Evolutionary conservation across 1,139 yeast species (phyloP), one percentile per base, ranked within the genome.

Genomic region (Meyerozyma guilliermondii): DNA sequence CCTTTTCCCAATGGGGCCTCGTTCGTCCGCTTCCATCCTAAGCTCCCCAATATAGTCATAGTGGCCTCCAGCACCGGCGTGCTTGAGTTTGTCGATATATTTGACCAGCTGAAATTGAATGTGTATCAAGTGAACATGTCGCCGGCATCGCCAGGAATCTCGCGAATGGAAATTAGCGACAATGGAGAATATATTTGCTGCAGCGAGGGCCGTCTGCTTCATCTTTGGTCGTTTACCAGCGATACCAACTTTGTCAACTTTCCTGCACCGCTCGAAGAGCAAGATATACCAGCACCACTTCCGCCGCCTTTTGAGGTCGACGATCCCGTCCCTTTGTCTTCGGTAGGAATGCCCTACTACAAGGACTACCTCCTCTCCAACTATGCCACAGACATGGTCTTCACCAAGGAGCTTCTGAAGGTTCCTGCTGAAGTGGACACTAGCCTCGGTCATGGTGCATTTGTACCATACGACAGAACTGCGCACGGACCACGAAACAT

Each of bases 1-100:
- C 82, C 96, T 2, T 89, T 89, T 59, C 87, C 95, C 0, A 84
- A 89, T 0, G 98, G 98, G 4, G 97, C 98, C 1, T 76, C 87
- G 6, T 85, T 78, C 58, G 94, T 86, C 1, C 75, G 85, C 41
- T 74, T 91, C 49, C 98, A 91, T 62, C 97, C 98, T 4, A 86
- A 86, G 48, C 63, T 89, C 45, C 86, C 97, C 10, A 86, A 88
- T 35, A 81, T 87, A 40, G 78, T 89, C 37, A 63, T 89, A 9
- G 80, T 87, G 16, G 84, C 88, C 0, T 85, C 96, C 0, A 74
- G 74, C 16, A 62, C 78, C 24, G 98, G 98, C 7, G 94, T 87
- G 49, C 66, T 94, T 46, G 96, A 89, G 54, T 82, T 89, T 52
- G 77, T 88, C 20, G 98, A 92, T 59, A 76, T 87, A 51, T 81